These are phyloP conservation scores for Atractiella rhizophila DNA, from an alignment of 768 basidiomycete genomes.

Conservation along the genomic window DNA sequence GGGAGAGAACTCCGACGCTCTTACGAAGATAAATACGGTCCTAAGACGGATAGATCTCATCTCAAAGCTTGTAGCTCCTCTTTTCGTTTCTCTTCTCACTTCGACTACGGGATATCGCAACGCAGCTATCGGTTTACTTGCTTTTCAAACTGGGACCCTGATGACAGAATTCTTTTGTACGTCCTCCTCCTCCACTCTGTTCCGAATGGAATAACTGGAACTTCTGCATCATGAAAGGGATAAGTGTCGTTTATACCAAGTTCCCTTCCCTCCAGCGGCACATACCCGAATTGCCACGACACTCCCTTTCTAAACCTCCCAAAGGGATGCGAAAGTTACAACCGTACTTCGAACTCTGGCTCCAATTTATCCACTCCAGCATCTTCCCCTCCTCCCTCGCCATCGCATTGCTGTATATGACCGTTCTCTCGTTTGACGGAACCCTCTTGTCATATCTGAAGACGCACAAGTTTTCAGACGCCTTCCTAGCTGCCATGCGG, in stretches of 20 bases:
- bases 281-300: background rate
- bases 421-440: conserved; percentile 30
- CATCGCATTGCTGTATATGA: conserved; percentile 28
- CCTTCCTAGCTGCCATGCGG: conserved; percentile 31
- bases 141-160: conserved; percentile 22
- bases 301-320: background rate
- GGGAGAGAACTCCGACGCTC: conserved; percentile 18
- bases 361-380: conserved; percentile 23
- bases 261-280: too few species aligned
- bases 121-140: conserved; percentile 17
- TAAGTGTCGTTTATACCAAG: conserved; percentile 1
- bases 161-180: conserved; percentile 26
- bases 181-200: background rate
- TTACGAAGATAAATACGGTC: conserved; percentile 27
- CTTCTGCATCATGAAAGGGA: background rate
- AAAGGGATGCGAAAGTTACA: background rate
- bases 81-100: conserved; percentile 30
- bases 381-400: conserved; percentile 26
- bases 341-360: conserved; percentile 19
- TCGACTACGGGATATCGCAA: conserved; percentile 20
- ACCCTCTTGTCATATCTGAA: conserved; percentile 32
- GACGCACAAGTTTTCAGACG: conserved; percentile 26
- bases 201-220: background rate
- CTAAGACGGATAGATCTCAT: conserved; percentile 25
- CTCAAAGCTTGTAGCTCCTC: conserved; percentile 30